Evolutionary conservation across 2,329 filamentous ascomycete species (phyloP).

Genomic region (Laburnicola sp.): DNA sequence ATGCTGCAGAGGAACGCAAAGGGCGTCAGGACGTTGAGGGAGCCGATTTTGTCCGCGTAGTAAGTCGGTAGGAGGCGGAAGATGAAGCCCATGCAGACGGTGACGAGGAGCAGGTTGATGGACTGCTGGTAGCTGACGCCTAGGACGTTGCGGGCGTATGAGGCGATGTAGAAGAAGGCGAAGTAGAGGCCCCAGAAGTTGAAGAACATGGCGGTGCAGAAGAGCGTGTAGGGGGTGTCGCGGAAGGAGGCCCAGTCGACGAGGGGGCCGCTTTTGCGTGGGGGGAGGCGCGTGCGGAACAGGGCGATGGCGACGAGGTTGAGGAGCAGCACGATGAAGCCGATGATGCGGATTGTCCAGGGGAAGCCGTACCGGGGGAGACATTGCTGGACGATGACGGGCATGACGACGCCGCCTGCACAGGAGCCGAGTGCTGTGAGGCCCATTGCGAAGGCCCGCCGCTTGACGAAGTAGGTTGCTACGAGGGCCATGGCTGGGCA

Average conservation of each 20-base stretch:
- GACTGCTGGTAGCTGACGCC: slow-evolving; percentile 55
- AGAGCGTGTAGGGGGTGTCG: slow-evolving; percentile 46
- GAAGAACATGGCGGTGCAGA: slow-evolving; percentile 43
- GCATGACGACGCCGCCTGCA: slow-evolving; percentile 38
- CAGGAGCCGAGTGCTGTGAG: slow-evolving; percentile 33
- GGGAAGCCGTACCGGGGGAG: slow-evolving; percentile 51
- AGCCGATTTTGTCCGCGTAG: slow-evolving; percentile 43
- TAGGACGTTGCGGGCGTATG: slow-evolving; percentile 50
- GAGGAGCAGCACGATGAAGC: slow-evolving; percentile 59
- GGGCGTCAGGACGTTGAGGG: slow-evolving; percentile 54
- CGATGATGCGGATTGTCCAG: slow-evolving; percentile 66
- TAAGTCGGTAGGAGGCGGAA: slow-evolving; percentile 55
- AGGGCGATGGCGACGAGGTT: slow-evolving; percentile 37
- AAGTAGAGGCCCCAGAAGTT: slow-evolving; percentile 47
- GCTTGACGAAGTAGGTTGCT: slow-evolving; percentile 44
- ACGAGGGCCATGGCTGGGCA: slow-evolving; percentile 61
- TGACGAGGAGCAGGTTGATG: slow-evolving; percentile 59
- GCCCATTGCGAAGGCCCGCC: slow-evolving; percentile 34
- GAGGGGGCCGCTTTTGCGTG: slow-evolving; percentile 47
- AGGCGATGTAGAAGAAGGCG: slow-evolving; percentile 52
- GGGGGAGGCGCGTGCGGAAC: slow-evolving; percentile 45
- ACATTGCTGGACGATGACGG: slow-evolving; percentile 38
- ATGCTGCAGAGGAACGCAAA: slow-evolving; percentile 53
- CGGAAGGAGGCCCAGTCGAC: slow-evolving; percentile 49
- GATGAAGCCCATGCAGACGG: slow-evolving; percentile 54